These are phyloP conservation scores for Neofusicoccum umdonicola DNA, from an alignment of 2,329 filamentous ascomycete genomes.

Conservation along the genomic window DNA sequence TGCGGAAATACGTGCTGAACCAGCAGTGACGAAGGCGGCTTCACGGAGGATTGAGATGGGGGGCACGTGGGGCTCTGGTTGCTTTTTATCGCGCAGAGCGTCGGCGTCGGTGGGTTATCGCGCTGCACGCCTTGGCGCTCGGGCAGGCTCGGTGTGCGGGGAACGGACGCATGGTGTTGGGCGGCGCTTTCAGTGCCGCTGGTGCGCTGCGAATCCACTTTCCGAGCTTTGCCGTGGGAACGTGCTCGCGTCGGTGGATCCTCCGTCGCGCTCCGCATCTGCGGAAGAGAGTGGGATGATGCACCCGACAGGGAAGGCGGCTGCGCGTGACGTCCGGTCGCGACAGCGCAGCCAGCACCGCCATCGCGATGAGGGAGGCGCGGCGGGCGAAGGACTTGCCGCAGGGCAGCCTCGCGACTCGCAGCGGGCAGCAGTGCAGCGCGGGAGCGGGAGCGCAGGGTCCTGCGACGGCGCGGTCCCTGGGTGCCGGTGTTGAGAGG, in stretches of 20 bases:
- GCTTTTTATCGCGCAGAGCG: background rate
- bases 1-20: constrained; percentile 40
- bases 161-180: constrained; percentile 7
- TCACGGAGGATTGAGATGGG: constrained; percentile 7
- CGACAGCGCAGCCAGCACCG: background rate
- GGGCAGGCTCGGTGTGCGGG: constrained; percentile 13
- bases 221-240: constrained; percentile 9
- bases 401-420: background rate
- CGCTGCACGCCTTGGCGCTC: constrained; percentile 5
- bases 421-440: background rate
- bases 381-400: too few species aligned
- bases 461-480: constrained; percentile 11
- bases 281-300: background rate
- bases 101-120: background rate
- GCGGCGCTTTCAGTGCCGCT: background rate
- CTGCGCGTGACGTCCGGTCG: background rate
- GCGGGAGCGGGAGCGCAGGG: constrained; percentile 1
- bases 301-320: background rate
- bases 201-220: constrained; percentile 10
- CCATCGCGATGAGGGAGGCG: background rate
- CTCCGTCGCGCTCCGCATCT: constrained; percentile 14
- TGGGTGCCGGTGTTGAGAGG: background rate
- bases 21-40: constrained; percentile 18
- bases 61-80: constrained; percentile 13
- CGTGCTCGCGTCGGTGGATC: constrained; percentile 12